A percentile compares a stretch with the other conserved stretches of the same genome.
Conservation (phyloP, 2,329 filamentous ascomycete genomes). For the Dichotomopilus funicola region DNA sequence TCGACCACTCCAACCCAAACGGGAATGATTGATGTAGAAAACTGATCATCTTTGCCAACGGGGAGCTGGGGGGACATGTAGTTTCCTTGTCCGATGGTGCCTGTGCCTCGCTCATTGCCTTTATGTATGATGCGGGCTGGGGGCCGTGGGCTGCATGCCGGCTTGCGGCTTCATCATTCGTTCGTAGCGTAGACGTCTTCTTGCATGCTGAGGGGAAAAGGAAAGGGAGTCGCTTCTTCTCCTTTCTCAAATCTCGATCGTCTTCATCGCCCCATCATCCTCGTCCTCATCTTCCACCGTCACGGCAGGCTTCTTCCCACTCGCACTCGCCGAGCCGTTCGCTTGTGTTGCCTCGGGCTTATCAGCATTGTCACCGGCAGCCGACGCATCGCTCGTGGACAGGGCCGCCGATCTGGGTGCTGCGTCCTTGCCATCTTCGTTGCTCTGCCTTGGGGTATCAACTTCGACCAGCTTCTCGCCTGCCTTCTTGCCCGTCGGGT, state of each 20-base stretch:
- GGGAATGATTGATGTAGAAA: not conserved
- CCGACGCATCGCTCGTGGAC: conserved; percentile 25
- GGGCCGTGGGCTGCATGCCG: no score
- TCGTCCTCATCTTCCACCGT: conserved; percentile 39
- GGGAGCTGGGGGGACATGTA: not conserved
- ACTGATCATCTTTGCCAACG: not conserved
- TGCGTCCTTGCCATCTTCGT: conserved; percentile 33
- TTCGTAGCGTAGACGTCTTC: not conserved
- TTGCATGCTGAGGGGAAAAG: not conserved
- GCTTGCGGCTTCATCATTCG: conserved; percentile 3
- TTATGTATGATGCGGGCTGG: no score
- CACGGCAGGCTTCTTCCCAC: conserved; percentile 36
- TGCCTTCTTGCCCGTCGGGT: conserved; percentile 35
- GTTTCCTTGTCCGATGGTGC: not conserved
- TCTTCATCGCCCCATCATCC: conserved; percentile 46
- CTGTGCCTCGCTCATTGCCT: not conserved
- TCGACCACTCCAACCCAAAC: not conserved
- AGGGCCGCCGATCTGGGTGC: conserved; percentile 30
- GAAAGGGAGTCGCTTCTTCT: not conserved
- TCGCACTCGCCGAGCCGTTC: conserved; percentile 21
- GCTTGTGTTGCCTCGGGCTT: conserved; percentile 31
- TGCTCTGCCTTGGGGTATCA: conserved; percentile 45
- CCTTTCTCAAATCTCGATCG: conserved; percentile 50
- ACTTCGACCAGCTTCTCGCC: conserved; percentile 49
- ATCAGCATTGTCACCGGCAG: conserved; percentile 14